Evolutionary conservation across 805 yeast genomes (phyloP).

Genomic region (Candida pseudofarinosa): DNA sequence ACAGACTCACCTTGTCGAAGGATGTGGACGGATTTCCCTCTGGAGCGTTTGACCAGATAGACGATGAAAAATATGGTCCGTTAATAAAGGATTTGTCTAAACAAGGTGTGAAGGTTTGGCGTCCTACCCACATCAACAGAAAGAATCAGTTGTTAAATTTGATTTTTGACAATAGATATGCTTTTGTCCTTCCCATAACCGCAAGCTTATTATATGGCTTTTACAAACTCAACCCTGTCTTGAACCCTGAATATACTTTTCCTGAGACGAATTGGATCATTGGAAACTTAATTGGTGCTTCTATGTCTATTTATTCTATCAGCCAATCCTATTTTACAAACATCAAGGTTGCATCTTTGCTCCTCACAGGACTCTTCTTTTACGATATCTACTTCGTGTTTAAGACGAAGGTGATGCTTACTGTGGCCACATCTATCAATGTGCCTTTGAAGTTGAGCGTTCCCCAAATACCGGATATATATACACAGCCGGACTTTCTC

Average conservation of each 20-base stretch:
- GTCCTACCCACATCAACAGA: conserved; percentile 22
- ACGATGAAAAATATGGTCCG: conserved; percentile 7
- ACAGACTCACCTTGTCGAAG: conserved; percentile 36
- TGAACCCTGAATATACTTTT: conserved; percentile 6
- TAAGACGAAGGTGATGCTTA: conserved; percentile 55
- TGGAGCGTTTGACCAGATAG: conserved; percentile 28
- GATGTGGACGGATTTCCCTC: conserved; percentile 32
- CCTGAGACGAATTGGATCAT: conserved; percentile 13
- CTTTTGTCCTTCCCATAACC: conserved; percentile 13
- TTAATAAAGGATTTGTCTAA: conserved; percentile 9
- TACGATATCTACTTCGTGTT: conserved; percentile 70
- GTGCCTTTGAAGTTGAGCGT: conserved; percentile 51
- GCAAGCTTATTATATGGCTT: conserved; percentile 5
- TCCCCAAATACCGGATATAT: conserved; percentile 25
- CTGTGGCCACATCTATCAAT: conserved; percentile 53
- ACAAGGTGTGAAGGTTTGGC: conserved; percentile 11
- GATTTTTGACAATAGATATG: conserved; percentile 18
- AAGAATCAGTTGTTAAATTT: conserved; percentile 16
- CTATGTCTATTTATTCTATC: conserved; percentile 43
- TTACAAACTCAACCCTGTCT: conserved; percentile 6
- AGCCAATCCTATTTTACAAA: conserved; percentile 34
- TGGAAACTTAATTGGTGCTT: conserved; percentile 39
- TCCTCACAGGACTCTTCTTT: conserved; percentile 48
- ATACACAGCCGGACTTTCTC: neutral
- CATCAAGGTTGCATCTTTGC: conserved; percentile 42